Base-by-base conservation (phyloP, 805 yeast species). In the Sugiyamaella qingdaonensis region DNA sequence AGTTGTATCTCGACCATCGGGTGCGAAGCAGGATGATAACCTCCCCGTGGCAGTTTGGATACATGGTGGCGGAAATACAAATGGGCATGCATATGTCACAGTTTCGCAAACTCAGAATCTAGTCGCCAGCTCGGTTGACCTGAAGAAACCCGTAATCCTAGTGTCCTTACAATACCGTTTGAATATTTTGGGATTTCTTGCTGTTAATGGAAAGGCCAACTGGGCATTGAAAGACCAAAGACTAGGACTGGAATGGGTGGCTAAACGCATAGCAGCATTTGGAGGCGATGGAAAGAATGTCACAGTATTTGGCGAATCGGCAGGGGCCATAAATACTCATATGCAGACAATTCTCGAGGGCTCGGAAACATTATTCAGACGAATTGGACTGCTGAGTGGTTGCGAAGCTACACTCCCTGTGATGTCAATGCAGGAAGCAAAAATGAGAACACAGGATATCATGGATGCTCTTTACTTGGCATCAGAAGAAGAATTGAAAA, bases 191-290 rank as follows among this genome's bases (percentile, higher is more conserved):
- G 76, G 76, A 5, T 73, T 66, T 50, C 49, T 69, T 14, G 64
- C 60, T 8, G 52, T 63, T 11, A 48, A 54, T 29, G 68, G 66
- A 1, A 52, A 56, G 44, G 59, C 66, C 7, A 72, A 72, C 52
- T 59, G 60, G 46, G 76, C 76, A 1, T 55, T 72, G 7, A 59
- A 64, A 45, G 76, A 72, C 51, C 75, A 72, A 54, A 59, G 71
- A 18, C 43, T 52, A 19, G 75, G 71, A 2, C 54, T 68, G 14
- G 61, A 65, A 16, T 72, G 76, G 76, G 62, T 65, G 10, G 52
- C 59, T 24, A 67, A 68, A 44, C 62, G 70, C 54, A 73, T 72
- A 49, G 58, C 33, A 10, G 51, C 54, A 24, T 72, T 72, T 58
- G 74, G 74, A 4, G 75, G 76, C 32, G 62, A 72, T 54, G 64